A percentile compares a stretch with the other conserved stretches of the same genome.
Conservation (phyloP, 164 flowering plant species). For the Vitis rotundifolia region DNA sequence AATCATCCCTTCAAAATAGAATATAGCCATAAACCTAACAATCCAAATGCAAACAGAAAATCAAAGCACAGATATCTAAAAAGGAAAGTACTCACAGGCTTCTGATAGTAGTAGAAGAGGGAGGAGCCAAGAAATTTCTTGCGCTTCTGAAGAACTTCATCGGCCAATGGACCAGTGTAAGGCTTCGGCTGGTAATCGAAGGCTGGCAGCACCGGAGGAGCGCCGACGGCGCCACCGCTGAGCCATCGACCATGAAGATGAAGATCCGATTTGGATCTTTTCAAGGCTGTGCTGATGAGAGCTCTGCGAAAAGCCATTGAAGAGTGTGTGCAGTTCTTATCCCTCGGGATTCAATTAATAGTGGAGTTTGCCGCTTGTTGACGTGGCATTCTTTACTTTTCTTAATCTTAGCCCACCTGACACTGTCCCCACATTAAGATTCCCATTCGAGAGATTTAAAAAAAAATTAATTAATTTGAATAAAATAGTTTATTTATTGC, state of each 20-base stretch:
- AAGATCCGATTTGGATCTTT: constrained; percentile 13
- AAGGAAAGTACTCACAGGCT: constrained; percentile 55
- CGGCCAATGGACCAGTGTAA: constrained; percentile 69
- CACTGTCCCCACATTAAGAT: not conserved
- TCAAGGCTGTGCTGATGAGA: constrained; percentile 26
- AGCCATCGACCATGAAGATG: constrained; percentile 21
- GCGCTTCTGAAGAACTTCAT: constrained; percentile 70
- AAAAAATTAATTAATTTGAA: no score
- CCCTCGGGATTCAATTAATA: no score
- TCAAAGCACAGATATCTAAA: no score
- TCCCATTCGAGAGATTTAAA: no score
- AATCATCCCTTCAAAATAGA: no score
- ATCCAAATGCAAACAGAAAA: no score
- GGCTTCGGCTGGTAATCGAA: constrained; percentile 76
- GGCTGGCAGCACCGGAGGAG: constrained; percentile 61
- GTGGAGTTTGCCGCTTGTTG: no score
- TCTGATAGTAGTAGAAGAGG: constrained; percentile 78
- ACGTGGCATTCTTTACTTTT: no score
- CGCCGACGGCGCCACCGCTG: not conserved
- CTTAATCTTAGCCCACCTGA: no score
- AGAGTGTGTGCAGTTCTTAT: not conserved
- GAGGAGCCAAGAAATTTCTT: constrained; percentile 87
- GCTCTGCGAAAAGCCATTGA: constrained; percentile 33
- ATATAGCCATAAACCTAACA: no score
- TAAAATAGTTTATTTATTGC: no score